Evolutionary conservation across 2,329 filamentous ascomycete species (phyloP).

Genomic region (Colletotrichum chlorophyti): DNA sequence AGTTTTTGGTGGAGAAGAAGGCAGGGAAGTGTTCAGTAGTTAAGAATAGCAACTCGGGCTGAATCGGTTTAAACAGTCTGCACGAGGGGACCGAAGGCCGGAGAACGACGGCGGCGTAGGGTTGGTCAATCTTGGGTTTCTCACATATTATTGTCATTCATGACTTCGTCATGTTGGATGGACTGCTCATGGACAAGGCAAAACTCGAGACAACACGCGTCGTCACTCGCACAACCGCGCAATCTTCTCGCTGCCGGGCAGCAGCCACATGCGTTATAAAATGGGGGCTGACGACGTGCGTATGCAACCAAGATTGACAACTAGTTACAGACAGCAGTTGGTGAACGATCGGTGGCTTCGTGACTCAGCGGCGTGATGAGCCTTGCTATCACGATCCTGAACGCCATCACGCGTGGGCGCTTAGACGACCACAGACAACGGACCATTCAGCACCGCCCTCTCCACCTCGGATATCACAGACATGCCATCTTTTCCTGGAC

Average conservation of each 20-base stretch:
- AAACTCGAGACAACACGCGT: not conserved
- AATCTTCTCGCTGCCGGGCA: not conserved
- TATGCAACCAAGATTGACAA: not conserved
- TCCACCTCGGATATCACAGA: not conserved
- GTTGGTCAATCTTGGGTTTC: too few species aligned
- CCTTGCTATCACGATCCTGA: slow-evolving; percentile 6
- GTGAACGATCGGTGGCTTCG: slow-evolving; percentile 8
- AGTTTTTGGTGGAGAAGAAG: too few species aligned
- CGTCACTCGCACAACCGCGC: not conserved
- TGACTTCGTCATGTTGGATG: not conserved
- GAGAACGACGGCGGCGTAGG: too few species aligned
- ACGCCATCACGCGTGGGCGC: slow-evolving; percentile 17
- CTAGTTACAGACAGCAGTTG: not conserved
- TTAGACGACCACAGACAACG: slow-evolving; percentile 10
- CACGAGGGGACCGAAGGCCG: too few species aligned
- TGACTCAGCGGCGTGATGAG: slow-evolving; percentile 18
- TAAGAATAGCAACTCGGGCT: too few species aligned
- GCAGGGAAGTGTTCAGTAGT: too few species aligned
- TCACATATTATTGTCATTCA: too few species aligned
- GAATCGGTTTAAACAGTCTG: too few species aligned
- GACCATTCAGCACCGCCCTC: slow-evolving; percentile 2
- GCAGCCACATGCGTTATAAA: slow-evolving; percentile 1
- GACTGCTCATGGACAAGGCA: not conserved
- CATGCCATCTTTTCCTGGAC: not conserved
- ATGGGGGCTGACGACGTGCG: not conserved